Evolutionary conservation across 2,329 filamentous ascomycete genomes (phyloP).

Genomic region (Penicillium sp.): DNA sequence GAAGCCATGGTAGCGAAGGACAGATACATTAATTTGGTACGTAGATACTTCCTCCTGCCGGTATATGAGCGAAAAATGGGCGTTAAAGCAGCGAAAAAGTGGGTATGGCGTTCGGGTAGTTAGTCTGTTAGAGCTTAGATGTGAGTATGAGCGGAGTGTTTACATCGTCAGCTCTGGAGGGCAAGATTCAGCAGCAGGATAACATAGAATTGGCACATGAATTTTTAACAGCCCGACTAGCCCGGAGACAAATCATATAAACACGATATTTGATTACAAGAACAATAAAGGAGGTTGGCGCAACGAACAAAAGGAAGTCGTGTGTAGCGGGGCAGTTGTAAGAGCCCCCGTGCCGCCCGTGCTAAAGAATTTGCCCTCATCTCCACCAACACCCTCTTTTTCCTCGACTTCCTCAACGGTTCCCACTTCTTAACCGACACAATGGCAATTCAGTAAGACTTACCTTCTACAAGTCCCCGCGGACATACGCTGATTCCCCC

Average conservation of each 20-base stretch:
- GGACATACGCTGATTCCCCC: constrained; percentile 26
- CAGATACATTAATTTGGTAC: no score
- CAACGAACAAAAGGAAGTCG: no score
- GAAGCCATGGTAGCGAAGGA: no score
- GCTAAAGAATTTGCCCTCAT: constrained; percentile 26
- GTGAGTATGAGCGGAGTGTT: background rate
- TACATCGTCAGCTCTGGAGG: background rate
- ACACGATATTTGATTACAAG: background rate
- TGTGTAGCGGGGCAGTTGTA: constrained; percentile 7
- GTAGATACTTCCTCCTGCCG: background rate
- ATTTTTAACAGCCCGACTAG: background rate
- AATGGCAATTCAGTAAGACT: constrained; percentile 44
- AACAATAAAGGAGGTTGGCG: background rate
- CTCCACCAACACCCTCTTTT: constrained; percentile 20
- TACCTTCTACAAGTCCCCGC: background rate
- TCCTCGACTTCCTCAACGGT: constrained; percentile 8
- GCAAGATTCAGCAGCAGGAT: background rate
- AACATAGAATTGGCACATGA: background rate
- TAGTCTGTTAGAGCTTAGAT: background rate
- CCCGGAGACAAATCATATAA: background rate
- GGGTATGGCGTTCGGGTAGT: background rate
- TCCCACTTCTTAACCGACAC: constrained; percentile 16
- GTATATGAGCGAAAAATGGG: background rate
- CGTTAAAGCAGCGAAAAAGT: background rate
- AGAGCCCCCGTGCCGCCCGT: constrained; percentile 23